A percentile compares a stretch with the other conserved stretches of the same genome.
These are phyloP conservation scores for Podospora comata DNA, from an alignment of 495 filamentous ascomycete species.

Conservation along the genomic window DNA sequence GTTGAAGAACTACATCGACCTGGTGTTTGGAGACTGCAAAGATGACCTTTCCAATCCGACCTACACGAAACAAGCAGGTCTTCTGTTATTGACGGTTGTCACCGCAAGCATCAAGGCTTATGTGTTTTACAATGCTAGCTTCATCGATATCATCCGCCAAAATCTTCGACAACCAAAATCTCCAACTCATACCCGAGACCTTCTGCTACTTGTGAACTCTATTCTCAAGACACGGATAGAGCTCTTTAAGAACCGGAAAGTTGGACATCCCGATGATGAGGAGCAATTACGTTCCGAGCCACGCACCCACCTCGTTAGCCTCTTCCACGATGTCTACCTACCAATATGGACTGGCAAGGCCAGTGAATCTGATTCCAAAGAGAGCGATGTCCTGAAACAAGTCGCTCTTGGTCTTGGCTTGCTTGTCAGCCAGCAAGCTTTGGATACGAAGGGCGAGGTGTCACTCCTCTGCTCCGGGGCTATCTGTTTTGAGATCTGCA, in stretches of 20 bases:
- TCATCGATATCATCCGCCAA: conserved; percentile 37
- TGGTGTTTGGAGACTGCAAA: conserved; percentile 41
- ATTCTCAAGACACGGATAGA: conserved; percentile 37
- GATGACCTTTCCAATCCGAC: conserved; percentile 44
- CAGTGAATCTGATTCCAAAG: conserved; percentile 26
- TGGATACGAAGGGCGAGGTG: conserved; percentile 16
- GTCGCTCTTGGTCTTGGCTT: conserved; percentile 39
- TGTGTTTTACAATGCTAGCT: conserved; percentile 30
- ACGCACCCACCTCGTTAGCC: conserved; percentile 15
- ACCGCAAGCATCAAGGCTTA: conserved; percentile 35
- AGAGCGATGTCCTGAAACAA: conserved; percentile 36
- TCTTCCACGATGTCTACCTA: conserved; percentile 42
- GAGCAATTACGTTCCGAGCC: conserved; percentile 24
- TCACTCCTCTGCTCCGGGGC: conserved; percentile 33
- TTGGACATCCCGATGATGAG: conserved; percentile 28
- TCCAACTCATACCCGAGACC: conserved; percentile 39
- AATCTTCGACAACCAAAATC: conserved; percentile 43
- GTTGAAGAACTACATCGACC: conserved; percentile 37
- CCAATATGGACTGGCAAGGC: conserved; percentile 37
- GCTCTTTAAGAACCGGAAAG: conserved; percentile 25
- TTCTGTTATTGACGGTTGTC: conserved; percentile 44
- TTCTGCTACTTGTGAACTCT: conserved; percentile 42
- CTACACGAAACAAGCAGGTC: conserved; percentile 45
- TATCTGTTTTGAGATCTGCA: conserved; percentile 37
- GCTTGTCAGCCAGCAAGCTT: conserved; percentile 35